A percentile compares a stretch with the other conserved stretches of the same genome.
These are phyloP conservation scores for Nothophoma quercina DNA, from an alignment of 2,329 filamentous ascomycete genomes.

Conservation along the genomic window DNA sequence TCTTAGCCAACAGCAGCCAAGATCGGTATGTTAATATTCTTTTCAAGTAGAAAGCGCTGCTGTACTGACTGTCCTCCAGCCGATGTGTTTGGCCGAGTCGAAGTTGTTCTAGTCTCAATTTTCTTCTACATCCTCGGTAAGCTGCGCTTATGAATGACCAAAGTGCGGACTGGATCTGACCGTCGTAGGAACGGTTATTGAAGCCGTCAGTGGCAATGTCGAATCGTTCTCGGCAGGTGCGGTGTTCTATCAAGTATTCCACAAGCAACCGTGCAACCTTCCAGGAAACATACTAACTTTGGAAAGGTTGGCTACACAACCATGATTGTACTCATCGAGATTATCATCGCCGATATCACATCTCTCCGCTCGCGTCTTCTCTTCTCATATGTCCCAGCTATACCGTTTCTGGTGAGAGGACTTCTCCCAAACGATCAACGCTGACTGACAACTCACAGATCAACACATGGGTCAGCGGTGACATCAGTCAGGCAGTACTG, in stretches of 20 bases:
- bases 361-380: constrained; percentile 65
- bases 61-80: constrained; percentile 62
- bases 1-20: constrained; percentile 2
- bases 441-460: constrained; percentile 20
- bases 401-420: constrained; percentile 11
- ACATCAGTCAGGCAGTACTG: constrained; percentile 62
- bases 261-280: too few species aligned
- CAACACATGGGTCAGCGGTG: constrained; percentile 71
- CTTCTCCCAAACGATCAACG: neutral
- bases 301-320: constrained; percentile 65
- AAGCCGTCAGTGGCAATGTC: constrained; percentile 60
- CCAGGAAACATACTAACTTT: neutral
- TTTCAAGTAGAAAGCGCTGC: neutral
- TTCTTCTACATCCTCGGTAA: constrained; percentile 62
- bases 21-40: constrained; percentile 10
- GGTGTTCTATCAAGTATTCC: constrained; percentile 35
- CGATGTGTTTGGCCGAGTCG: constrained; percentile 67
- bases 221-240: constrained; percentile 60
- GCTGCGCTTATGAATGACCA: neutral
- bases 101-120: constrained; percentile 63
- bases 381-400: constrained; percentile 18
- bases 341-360: constrained; percentile 70
- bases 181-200: constrained; percentile 57
- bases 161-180: too few species aligned
- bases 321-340: constrained; percentile 68